These are phyloP conservation scores for Primulina tabacum DNA, from an alignment of 257 asterid species.

Conservation along the genomic window DNA sequence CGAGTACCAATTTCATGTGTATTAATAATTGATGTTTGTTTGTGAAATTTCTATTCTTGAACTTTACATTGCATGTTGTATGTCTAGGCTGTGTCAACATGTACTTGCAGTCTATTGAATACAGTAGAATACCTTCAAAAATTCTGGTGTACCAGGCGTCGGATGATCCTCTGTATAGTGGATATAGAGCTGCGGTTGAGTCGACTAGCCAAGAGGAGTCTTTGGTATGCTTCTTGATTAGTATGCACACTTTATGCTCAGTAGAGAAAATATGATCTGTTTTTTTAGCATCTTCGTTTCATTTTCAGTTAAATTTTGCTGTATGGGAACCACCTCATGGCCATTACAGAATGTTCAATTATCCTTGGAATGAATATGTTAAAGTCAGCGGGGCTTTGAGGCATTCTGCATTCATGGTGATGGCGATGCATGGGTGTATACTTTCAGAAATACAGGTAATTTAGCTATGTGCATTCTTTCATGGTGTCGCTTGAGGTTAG, in stretches of 20 bases:
- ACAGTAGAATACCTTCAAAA: constrained; percentile 78
- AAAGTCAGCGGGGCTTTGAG: constrained; percentile 89
- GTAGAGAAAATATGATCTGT: background rate
- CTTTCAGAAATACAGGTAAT: constrained; percentile 96
- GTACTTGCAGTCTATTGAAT: constrained; percentile 68
- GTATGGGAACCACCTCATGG: constrained; percentile 99
- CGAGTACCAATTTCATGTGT: background rate
- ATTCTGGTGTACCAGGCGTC: constrained; percentile 82
- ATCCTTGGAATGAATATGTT: constrained; percentile 86
- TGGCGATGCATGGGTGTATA: constrained; percentile 97
- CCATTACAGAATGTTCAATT: constrained; percentile 79
- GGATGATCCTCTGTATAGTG: constrained; percentile 88
- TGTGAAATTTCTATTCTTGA: background rate
- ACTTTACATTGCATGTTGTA: constrained; percentile 17
- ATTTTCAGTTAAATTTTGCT: constrained; percentile 69
- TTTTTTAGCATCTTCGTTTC: background rate
- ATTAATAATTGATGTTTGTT: constrained; percentile 5
- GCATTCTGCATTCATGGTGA: constrained; percentile 96
- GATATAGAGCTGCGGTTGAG: constrained; percentile 78
- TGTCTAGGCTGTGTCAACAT: constrained; percentile 62
- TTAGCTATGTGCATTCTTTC: constrained; percentile 1
- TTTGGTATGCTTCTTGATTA: constrained; percentile 40
- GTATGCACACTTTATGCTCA: background rate
- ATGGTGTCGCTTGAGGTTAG: background rate
- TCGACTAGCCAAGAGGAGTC: constrained; percentile 92